Evolutionary conservation across 257 asterid species (phyloP).

Genomic region (Solanum chmielewskii): DNA sequence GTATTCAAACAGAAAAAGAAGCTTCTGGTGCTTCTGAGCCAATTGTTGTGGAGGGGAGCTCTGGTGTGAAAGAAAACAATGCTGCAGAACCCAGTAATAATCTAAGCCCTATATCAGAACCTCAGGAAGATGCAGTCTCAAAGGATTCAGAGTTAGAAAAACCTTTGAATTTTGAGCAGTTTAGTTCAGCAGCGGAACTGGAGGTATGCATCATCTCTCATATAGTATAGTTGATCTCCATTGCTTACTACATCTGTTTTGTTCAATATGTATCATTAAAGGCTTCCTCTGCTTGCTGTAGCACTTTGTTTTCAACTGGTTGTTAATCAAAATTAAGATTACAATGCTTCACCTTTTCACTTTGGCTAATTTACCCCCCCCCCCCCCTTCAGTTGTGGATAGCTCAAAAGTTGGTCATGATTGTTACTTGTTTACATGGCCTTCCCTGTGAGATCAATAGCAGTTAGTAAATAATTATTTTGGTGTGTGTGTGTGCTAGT

Average conservation of each 20-base stretch:
- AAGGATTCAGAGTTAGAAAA: conserved; percentile 15
- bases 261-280: not conserved
- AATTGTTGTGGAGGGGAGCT: conserved; percentile 11
- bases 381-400: not conserved
- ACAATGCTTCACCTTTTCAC: not conserved
- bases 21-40: conserved; percentile 12
- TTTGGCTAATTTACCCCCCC: not conserved
- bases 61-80: conserved; percentile 16
- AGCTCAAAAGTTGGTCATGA: not conserved
- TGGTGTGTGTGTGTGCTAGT: no score
- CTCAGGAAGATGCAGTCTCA: conserved; percentile 21
- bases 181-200: conserved; percentile 45
- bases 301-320: not conserved
- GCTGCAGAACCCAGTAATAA: conserved; percentile 5
- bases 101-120: conserved; percentile 5
- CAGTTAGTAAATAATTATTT: not conserved
- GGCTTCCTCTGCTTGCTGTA: not conserved
- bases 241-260: not conserved
- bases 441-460: not conserved
- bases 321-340: not conserved
- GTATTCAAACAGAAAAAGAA: conserved; percentile 4
- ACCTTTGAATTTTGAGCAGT: conserved; percentile 49
- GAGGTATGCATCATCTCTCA: conserved; percentile 31
- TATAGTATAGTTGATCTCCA: not conserved
- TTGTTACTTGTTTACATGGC: not conserved